phyloP scores from a whole-genome alignment of 768 basidiomycete species.

The Tulasnella sp. region DNA sequence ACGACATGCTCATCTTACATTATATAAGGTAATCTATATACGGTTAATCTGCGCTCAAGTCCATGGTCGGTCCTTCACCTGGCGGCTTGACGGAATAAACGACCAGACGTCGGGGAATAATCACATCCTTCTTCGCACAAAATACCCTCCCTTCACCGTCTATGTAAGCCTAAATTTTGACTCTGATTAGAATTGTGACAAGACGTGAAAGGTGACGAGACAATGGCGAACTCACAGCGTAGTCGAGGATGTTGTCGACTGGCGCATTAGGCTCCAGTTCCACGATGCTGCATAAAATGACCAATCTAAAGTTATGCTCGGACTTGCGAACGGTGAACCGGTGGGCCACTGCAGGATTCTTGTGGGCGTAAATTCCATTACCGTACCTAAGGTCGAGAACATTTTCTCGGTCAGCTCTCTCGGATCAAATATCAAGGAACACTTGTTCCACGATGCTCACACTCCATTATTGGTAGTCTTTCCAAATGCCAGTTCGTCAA shows the following conservation, averaged over 20 bases:
- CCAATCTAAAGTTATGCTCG: neutral
- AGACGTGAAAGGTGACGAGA: neutral
- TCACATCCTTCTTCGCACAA: neutral
- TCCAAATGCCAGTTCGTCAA: neutral
- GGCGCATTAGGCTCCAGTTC: neutral
- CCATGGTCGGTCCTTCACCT: neutral
- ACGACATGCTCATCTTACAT: neutral
- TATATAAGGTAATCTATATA: neutral
- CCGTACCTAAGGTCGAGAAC: neutral
- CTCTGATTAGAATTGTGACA: neutral
- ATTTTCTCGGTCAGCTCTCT: neutral
- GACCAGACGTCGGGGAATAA: neutral
- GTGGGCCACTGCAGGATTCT: neutral
- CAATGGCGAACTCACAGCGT: neutral
- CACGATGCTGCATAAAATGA: neutral
- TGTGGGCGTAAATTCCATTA: neutral
- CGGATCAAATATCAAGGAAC: neutral
- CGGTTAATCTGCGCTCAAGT: neutral
- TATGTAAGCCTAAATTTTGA: neutral
- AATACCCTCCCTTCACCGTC: neutral
- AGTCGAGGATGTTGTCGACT: neutral
- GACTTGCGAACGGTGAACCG: neutral
- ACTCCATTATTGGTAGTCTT: neutral
- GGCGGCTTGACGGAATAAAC: neutral
- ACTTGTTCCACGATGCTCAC: neutral